Conservation (phyloP, 78 protist species). For the Capsaspora owczarzaki region DNA sequence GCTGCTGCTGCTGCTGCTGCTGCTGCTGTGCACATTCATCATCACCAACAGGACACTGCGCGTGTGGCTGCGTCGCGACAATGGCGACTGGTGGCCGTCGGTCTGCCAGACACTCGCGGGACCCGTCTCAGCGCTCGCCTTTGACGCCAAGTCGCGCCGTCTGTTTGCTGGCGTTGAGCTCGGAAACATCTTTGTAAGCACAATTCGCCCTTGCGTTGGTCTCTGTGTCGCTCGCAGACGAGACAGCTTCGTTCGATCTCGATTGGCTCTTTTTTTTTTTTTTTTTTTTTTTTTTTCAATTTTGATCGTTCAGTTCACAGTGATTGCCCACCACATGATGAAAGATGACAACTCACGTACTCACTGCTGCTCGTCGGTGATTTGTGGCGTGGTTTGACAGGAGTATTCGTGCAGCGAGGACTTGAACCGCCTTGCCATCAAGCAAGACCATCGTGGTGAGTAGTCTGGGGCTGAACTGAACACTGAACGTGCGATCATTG, state of each 20-base stretch:
- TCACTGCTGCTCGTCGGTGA: too few species aligned
- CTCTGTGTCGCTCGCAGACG: too few species aligned
- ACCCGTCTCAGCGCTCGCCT: neutral
- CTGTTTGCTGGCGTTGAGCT: neutral
- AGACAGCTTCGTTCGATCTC: too few species aligned
- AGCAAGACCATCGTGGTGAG: neutral
- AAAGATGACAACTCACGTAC: too few species aligned
- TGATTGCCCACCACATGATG: too few species aligned
- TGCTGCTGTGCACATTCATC: too few species aligned
- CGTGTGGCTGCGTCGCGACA: constrained; percentile 12
- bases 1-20: too few species aligned
- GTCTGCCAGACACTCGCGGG: neutral
- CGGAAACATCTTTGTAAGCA: neutral
- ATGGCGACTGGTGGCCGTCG: neutral
- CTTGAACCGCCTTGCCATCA: neutral
- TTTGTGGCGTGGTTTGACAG: too few species aligned
- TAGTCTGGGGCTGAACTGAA: neutral
- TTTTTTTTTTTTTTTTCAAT: too few species aligned
- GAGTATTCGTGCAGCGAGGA: neutral
- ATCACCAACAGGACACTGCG: neutral
- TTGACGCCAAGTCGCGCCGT: neutral
- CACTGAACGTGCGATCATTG: neutral
- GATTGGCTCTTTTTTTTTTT: too few species aligned
- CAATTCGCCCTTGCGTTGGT: too few species aligned
- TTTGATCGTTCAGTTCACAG: too few species aligned